These are phyloP conservation scores for Waitea zeae DNA, from an alignment of 1,284 basidiomycete species.

Conservation along the genomic window DNA sequence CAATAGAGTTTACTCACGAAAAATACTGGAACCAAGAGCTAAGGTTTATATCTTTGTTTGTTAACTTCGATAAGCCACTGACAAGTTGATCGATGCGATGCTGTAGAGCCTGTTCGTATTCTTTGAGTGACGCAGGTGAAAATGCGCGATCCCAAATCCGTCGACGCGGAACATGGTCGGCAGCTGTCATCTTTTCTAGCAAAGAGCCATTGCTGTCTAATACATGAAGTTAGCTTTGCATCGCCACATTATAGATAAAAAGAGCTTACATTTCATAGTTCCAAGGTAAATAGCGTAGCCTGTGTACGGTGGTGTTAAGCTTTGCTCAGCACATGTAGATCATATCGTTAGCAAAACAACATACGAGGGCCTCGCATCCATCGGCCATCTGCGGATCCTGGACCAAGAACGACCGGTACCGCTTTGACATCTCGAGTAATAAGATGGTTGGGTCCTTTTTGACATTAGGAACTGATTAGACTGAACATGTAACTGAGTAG, in stretches of 20 bases:
- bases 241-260: too few species aligned
- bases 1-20: not conserved
- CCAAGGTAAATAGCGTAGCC: not conserved
- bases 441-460: not conserved
- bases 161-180: not conserved
- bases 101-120: not conserved
- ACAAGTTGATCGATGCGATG: not conserved
- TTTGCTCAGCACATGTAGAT: not conserved
- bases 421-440: not conserved
- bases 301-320: not conserved
- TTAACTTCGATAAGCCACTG: not conserved
- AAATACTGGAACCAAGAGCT: not conserved
- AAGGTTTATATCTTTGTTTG: too few species aligned
- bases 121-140: not conserved
- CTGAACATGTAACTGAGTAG: not conserved
- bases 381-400: too few species aligned
- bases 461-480: not conserved
- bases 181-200: not conserved
- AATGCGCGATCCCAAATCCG: constrained; percentile 1
- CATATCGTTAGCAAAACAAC: not conserved
- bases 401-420: too few species aligned
- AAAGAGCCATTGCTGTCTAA: not conserved
- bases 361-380: not conserved
- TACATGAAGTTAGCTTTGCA: too few species aligned
- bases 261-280: too few species aligned